Evolutionary conservation across 164 flowering plant genomes (phyloP).

Genomic region (Saururus chinensis): DNA sequence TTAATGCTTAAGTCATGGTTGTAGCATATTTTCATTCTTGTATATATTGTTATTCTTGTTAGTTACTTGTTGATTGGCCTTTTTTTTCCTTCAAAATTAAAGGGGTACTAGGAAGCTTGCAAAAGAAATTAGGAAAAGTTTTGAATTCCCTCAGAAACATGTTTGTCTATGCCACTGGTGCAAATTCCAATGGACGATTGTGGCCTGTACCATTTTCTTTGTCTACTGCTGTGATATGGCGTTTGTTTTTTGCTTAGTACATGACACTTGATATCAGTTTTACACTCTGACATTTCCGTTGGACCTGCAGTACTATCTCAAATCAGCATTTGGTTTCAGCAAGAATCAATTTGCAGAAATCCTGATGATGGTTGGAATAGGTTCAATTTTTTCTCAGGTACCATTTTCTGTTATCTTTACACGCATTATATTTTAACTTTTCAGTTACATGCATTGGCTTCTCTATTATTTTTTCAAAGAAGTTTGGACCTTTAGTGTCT

Average conservation of each 20-base stretch:
- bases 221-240: not conserved
- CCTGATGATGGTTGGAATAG: constrained; percentile 69
- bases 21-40: not conserved
- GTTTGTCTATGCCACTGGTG: too few species aligned
- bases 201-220: not conserved
- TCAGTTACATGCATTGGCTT: not conserved
- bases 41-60: not conserved
- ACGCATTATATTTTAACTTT: not conserved
- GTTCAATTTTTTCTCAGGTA: constrained; percentile 91
- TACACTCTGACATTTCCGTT: not conserved
- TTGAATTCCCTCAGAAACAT: too few species aligned
- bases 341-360: constrained; percentile 82
- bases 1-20: too few species aligned
- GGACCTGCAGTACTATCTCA: constrained; percentile 69
- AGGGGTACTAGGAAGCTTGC: not conserved
- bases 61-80: not conserved
- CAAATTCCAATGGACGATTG: too few species aligned
- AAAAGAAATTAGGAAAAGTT: not conserved
- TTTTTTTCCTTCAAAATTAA: not conserved
- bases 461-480: too few species aligned
- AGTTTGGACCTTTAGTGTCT: too few species aligned
- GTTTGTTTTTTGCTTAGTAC: too few species aligned
- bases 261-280: not conserved
- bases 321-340: constrained; percentile 71
- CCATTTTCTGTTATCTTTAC: not conserved